Base-by-base conservation (phyloP, 1,284 basidiomycete species). In the Schizophyllum commune region DNA sequence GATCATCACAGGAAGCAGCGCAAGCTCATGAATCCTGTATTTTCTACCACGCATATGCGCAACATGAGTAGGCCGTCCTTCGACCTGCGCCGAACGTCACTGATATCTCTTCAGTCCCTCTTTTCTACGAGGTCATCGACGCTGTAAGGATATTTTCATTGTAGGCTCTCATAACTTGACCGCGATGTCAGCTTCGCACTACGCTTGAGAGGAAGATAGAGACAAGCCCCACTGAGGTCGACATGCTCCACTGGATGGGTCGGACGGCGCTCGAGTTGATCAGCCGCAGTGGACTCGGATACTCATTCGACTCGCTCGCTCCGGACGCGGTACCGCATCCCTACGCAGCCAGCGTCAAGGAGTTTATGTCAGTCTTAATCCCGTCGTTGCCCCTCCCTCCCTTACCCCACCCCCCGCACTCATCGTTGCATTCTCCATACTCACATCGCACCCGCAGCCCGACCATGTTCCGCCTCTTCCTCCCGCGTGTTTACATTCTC, bases 21-120 rank as follows among this genome's bases (percentile, higher is more conserved):
- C 22, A 80, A 78, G 63, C 72, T 82, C 65, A 67, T 83, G 27
- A 79, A 77, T 59, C 80, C 79, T 0, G 77, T 77, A 0, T 83
- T 83, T 65, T 20, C 20, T 6, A 20, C 27, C 4, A 13, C 53
- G 9, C 53, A 55, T 6, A 27, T 55, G 20, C 19, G 27, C 13
- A 21, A 27, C 19, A 21, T 55, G 53, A 55, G 20, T 55, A 17
- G 2, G 39, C 39, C 39, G 8, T 17, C 17, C 9, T 47, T 13
- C 39, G 3, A 13, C 4, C 17, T 47, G 39, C 39, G 8, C 2
- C 39, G 3, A 4, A 13, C 13, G 8, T 11, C 17, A 11, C 39
- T 47, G 39, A 47, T 17, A 47, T 4, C 39, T 17, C 2, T 9
- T 17, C 9, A 47, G 39, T 47, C 17, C 53, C 53, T 15, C 11